Base-by-base conservation (phyloP, 352 stramenopile species). In the Plasmopara muralis region DNA sequence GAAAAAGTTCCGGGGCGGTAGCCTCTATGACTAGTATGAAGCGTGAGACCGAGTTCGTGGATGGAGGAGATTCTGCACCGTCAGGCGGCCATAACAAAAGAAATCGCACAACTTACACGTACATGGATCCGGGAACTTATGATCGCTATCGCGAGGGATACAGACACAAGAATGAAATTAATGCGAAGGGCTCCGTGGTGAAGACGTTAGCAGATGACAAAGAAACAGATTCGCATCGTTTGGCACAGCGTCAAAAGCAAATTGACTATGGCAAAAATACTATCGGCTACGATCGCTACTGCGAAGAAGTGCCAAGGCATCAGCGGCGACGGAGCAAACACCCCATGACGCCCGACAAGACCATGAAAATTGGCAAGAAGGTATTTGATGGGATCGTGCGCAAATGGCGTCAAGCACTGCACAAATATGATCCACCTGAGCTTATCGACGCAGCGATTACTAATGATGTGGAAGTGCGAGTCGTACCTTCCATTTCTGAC, bases 241-340 rank as follows among this genome's bases (percentile, higher is more conserved):
- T 96, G 18, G 72, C 79, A 16, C 85, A 95, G 69, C 81, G 87
- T n/a, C 85, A 96, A 60, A 96, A 96, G 71, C 87, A 96, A 60
- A 93, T 96, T 50, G 86, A 96, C 60, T 95, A 88, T 49, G 87
- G 87, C 37, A 96, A 95, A 64, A 96, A 96, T 66, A 96, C 87
- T 39, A 70, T 93, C 43, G 87, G 87, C n/a, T 96, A 96, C 57
- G 83, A 96, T 43, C 75, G 57, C 8, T 95, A 95, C 59, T 87
- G 79, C 43, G 54, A 70, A 7, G 46, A 60, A 30, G 77, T 95
- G 31, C 80, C 83, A 3, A 66, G 68, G 40, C 59, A 77, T 44
- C 52, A 77, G 46, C 76, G 83, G 28, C 63, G 66, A 15, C 62
- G 58, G 4, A 43, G 55, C 0, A 69, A 61, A 10, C 67, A 95